Conservation (phyloP, 768 basidiomycete genomes). For the Calvatia gigantea region DNA sequence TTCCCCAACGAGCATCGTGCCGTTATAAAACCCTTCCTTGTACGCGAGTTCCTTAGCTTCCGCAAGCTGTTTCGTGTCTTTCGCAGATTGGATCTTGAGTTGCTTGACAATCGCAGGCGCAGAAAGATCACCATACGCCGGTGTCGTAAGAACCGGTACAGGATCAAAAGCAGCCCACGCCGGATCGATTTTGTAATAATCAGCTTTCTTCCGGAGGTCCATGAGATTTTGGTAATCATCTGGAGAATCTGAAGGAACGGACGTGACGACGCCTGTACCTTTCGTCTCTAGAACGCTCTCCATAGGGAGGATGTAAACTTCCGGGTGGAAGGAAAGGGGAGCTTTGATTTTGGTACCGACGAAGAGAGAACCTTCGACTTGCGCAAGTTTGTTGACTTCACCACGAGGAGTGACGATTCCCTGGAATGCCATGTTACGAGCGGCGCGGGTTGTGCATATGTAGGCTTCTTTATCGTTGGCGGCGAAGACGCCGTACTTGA, state of each 20-base stretch:
- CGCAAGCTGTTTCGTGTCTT: conserved; percentile 87
- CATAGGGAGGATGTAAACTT: conserved; percentile 98
- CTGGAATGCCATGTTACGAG: conserved; percentile 98
- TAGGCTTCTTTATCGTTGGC: conserved; percentile 84
- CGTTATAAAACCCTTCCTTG: conserved; percentile 97
- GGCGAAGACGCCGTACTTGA: conserved; percentile 94
- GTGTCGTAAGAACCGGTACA: conserved; percentile 83
- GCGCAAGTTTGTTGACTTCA: conserved; percentile 65
- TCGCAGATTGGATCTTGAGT: conserved; percentile 93
- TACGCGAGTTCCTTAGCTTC: conserved; percentile 98
- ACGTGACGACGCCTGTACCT: conserved; percentile 98
- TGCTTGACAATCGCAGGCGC: conserved; percentile 82
- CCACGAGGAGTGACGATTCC: conserved; percentile 74
- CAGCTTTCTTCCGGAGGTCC: conserved; percentile 94
- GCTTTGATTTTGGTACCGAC: conserved; percentile 90
- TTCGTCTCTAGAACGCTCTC: conserved; percentile 96
- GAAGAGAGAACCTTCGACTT: conserved; percentile 75
- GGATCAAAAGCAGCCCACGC: conserved; percentile 84
- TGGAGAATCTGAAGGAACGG: conserved; percentile 96
- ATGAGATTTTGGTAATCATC: conserved; percentile 90
- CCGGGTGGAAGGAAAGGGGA: conserved; percentile 74
- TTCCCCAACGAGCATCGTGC: conserved; percentile 87
- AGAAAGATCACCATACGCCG: conserved; percentile 89
- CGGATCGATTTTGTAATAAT: conserved; percentile 92
- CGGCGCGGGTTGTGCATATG: conserved; percentile 84